These are phyloP conservation scores for Ulota crispa DNA, from an alignment of 225 moss, liverwort and hornwort genomes.

Conservation along the genomic window DNA sequence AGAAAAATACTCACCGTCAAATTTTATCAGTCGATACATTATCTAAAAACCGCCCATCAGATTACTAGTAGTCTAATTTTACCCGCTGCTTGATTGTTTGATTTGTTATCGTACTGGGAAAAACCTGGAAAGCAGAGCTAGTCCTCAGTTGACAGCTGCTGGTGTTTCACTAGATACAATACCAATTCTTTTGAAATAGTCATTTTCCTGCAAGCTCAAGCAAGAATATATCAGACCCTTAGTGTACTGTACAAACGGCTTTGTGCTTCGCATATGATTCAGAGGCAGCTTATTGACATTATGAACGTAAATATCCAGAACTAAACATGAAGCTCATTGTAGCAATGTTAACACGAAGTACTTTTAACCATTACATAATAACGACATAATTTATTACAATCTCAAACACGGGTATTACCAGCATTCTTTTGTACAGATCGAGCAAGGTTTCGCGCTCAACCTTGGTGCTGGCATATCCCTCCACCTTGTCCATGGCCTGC, in stretches of 20 bases:
- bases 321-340: neutral
- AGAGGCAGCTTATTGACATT: neutral
- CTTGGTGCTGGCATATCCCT: slow-evolving; percentile 46
- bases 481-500: slow-evolving; percentile 51
- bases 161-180: slow-evolving; percentile 30
- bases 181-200: slow-evolving; percentile 52
- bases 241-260: neutral
- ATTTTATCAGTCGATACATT: neutral
- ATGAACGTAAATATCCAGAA: neutral
- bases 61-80: neutral
- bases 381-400: neutral
- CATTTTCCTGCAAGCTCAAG: slow-evolving; percentile 43
- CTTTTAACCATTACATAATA: neutral
- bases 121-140: neutral
- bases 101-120: neutral
- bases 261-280: neutral
- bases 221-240: neutral
- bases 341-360: neutral
- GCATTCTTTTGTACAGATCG: slow-evolving; percentile 40
- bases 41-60: neutral
- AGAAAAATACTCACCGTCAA: neutral
- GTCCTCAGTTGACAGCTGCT: slow-evolving; percentile 29
- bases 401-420: slow-evolving; percentile 31
- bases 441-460: slow-evolving; percentile 24
- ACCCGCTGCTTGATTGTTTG: neutral